Evolutionary conservation across 2,329 filamentous ascomycete species (phyloP).

Genomic region (Orbilia blumenaviensis): DNA sequence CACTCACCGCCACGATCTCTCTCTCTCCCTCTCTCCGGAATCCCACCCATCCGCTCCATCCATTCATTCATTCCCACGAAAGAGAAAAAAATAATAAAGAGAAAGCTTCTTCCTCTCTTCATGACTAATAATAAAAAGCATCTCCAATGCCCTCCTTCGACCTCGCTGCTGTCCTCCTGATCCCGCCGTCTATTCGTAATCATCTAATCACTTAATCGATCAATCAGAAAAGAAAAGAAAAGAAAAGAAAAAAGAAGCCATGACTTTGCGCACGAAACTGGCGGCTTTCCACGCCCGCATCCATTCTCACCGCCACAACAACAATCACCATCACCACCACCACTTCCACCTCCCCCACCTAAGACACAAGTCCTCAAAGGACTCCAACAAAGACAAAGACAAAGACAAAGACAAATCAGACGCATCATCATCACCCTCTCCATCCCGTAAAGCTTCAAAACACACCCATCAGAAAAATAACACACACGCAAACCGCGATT

Average conservation of each 20-base stretch:
- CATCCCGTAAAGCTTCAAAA: not conserved
- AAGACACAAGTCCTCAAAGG: not conserved
- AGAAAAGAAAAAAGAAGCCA: too few species aligned
- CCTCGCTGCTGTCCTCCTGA: not conserved
- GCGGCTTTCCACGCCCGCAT: constrained; percentile 51
- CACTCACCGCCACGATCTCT: not conserved
- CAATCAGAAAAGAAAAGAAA: too few species aligned
- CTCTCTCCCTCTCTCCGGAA: not conserved
- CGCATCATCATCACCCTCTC: not conserved
- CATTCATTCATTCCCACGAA: not conserved
- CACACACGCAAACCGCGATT: constrained; percentile 16
- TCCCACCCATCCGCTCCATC: not conserved
- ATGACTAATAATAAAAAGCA: not conserved
- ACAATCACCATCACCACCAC: not conserved
- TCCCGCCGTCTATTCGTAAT: not conserved
- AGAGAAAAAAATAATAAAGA: too few species aligned
- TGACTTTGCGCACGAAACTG: constrained; percentile 39
- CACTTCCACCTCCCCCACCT: constrained; percentile 15
- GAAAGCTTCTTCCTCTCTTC: too few species aligned
- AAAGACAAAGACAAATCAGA: not conserved
- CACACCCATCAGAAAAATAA: constrained; percentile 5
- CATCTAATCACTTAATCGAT: not conserved
- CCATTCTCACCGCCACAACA: constrained; percentile 40
- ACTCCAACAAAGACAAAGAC: constrained; percentile 27
- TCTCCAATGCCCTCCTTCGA: constrained; percentile 3